A percentile compares a stretch with the other conserved stretches of the same genome.
Evolutionary conservation across 2,329 filamentous ascomycete genomes (phyloP).

Genomic region (Aureobasidium subglaciale): DNA sequence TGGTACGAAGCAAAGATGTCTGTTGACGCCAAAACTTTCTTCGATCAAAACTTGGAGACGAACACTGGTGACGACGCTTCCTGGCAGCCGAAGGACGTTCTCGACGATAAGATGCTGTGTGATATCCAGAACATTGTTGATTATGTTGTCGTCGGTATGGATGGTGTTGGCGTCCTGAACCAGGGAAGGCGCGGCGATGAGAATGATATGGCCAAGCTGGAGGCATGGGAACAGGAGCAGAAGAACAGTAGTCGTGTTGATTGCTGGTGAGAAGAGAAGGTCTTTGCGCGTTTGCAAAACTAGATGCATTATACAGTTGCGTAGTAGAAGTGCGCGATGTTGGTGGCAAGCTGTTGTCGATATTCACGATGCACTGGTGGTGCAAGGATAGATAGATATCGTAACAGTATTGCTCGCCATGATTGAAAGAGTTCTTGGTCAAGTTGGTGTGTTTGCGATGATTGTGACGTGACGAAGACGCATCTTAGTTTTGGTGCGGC

Average conservation of each 20-base stretch:
- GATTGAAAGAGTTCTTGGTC: too few species aligned
- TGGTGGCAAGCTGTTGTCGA: too few species aligned
- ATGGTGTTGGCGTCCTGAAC: slow-evolving; percentile 20
- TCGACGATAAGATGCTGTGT: background rate
- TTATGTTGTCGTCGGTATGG: slow-evolving; percentile 18
- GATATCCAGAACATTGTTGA: slow-evolving; percentile 15
- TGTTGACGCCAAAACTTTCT: background rate
- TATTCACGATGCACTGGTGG: background rate
- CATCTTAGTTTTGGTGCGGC: too few species aligned
- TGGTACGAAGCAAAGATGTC: slow-evolving; percentile 21
- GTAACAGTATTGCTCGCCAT: too few species aligned
- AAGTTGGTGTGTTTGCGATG: too few species aligned
- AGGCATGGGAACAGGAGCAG: background rate
- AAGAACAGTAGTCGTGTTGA: background rate
- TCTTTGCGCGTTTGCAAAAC: background rate
- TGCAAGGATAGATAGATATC: background rate
- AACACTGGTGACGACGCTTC: slow-evolving; percentile 11
- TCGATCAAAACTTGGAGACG: slow-evolving; percentile 9
- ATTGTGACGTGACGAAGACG: too few species aligned
- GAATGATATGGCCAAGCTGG: background rate
- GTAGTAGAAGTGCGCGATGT: background rate
- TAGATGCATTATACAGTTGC: background rate
- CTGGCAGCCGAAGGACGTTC: slow-evolving; percentile 15
- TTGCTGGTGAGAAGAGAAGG: background rate
- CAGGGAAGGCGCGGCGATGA: slow-evolving; percentile 15